phyloP scores from a whole-genome alignment of 2,329 filamentous ascomycete genomes.

The Dichotomopilus funicola region DNA sequence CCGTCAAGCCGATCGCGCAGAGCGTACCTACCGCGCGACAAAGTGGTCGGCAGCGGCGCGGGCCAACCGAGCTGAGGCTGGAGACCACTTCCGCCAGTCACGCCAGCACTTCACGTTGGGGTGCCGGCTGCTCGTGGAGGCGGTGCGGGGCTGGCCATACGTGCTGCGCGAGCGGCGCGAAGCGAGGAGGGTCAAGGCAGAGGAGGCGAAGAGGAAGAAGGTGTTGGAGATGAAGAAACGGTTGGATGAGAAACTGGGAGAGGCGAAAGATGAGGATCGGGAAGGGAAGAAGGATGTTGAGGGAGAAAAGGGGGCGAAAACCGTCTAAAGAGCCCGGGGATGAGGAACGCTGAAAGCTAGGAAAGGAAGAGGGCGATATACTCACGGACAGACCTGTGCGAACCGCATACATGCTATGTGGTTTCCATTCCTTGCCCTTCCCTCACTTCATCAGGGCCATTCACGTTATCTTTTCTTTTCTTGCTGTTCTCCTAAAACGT shows the following conservation, averaged over 20 bases:
- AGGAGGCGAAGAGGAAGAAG: constrained; percentile 27
- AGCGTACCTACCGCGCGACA: constrained; percentile 35
- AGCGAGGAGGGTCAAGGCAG: constrained; percentile 25
- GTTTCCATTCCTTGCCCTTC: too few species aligned
- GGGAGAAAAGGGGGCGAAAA: not conserved
- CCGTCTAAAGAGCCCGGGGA: not conserved
- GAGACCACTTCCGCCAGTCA: constrained; percentile 34
- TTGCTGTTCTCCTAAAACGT: too few species aligned
- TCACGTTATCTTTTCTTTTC: too few species aligned
- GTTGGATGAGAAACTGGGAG: constrained; percentile 22
- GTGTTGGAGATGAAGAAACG: constrained; percentile 30
- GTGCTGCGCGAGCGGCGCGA: constrained; percentile 34
- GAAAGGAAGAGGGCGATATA: too few species aligned
- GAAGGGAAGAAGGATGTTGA: not conserved
- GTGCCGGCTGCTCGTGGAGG: constrained; percentile 28
- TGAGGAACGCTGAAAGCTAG: too few species aligned
- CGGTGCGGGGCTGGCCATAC: constrained; percentile 31
- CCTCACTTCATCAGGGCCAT: too few species aligned
- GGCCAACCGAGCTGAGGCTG: constrained; percentile 33
- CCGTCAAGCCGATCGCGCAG: constrained; percentile 34
- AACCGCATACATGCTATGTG: too few species aligned
- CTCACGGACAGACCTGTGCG: too few species aligned
- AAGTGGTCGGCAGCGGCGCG: constrained; percentile 37
- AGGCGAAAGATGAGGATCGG: not conserved
- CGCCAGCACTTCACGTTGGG: constrained; percentile 33